Evolutionary conservation across 257 asterid genomes (phyloP).

Genomic region (Gynochthodes officinalis): DNA sequence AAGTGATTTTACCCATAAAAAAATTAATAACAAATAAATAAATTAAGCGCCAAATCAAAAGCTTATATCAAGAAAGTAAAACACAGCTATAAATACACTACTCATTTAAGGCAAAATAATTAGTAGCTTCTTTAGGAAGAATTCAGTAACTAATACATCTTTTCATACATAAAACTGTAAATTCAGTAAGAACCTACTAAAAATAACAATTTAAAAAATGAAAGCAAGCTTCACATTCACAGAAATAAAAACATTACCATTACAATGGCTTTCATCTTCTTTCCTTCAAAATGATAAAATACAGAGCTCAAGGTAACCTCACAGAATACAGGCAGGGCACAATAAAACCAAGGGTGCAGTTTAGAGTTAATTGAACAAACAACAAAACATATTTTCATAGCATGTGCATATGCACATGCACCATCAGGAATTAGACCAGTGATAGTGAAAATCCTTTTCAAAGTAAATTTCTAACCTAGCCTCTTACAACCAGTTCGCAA

Average conservation of each 20-base stretch:
- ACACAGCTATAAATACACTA: neutral
- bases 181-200: neutral
- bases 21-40: too few species aligned
- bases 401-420: too few species aligned
- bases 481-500: neutral
- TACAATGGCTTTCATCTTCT: too few species aligned
- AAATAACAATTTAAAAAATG: neutral
- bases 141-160: neutral
- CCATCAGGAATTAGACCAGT: too few species aligned
- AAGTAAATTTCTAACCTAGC: neutral
- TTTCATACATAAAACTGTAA: neutral
- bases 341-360: neutral
- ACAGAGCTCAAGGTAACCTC: neutral
- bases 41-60: neutral
- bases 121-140: neutral
- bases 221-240: neutral
- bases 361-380: neutral
- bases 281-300: too few species aligned
- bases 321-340: neutral
- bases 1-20: neutral
- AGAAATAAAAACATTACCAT: too few species aligned
- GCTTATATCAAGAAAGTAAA: neutral
- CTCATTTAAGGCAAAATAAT: neutral
- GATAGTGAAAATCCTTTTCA: neutral
- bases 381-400: neutral